phyloP scores from a whole-genome alignment of 192 early-diverging fungal species.

The Haplosporangium gracile region DNA sequence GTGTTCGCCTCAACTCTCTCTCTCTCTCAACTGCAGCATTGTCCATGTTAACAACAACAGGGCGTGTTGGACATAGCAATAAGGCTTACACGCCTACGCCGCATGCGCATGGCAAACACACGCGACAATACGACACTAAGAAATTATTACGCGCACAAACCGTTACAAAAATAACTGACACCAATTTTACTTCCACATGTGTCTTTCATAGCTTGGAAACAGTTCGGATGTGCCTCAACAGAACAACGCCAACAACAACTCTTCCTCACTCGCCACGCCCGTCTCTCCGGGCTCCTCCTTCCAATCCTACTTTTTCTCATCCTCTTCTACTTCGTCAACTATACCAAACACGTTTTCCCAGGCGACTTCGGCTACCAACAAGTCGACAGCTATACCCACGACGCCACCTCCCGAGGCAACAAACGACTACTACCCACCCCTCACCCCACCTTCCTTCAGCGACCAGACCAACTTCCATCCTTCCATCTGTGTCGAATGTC shows the following conservation, averaged over 20 bases:
- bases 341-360: conserved; percentile 27
- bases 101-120: background rate
- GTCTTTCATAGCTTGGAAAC: conserved; percentile 40
- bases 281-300: conserved; percentile 35
- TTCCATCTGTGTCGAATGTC: conserved; percentile 50
- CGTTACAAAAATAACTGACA: conserved; percentile 5
- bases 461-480: conserved; percentile 36
- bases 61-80: background rate
- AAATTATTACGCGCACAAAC: background rate
- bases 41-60: background rate
- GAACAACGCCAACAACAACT: background rate
- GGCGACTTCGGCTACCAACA: background rate
- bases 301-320: conserved; percentile 43
- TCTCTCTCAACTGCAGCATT: background rate
- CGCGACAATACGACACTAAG: background rate
- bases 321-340: conserved; percentile 19
- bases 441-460: conserved; percentile 43
- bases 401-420: conserved; percentile 44
- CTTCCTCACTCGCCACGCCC: conserved; percentile 34
- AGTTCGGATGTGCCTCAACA: conserved; percentile 35
- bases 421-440: conserved; percentile 31
- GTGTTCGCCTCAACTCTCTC: background rate
- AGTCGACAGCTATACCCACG: conserved; percentile 36
- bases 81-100: background rate
- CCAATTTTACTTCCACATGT: background rate